Conservation (phyloP, 352 stramenopile genomes). For the Phytophthora meadii region DNA sequence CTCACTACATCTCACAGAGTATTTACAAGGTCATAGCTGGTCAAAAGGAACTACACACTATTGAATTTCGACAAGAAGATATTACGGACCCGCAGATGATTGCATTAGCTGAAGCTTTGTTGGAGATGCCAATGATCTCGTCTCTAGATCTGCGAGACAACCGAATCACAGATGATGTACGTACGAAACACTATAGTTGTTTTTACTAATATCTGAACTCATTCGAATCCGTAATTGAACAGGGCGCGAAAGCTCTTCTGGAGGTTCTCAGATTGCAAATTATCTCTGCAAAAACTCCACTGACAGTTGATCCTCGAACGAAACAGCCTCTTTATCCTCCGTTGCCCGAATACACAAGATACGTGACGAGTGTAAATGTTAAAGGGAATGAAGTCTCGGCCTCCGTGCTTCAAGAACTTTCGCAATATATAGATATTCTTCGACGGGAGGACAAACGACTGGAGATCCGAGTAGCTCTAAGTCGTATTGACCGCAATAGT, state of each 20-base stretch:
- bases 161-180: constrained; percentile 79
- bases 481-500: constrained; percentile 75
- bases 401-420: constrained; percentile 65
- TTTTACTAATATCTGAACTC: not conserved
- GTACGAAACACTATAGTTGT: not conserved
- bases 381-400: constrained; percentile 83
- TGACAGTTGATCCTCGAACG: constrained; percentile 55
- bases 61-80: constrained; percentile 84
- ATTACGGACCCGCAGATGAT: constrained; percentile 83
- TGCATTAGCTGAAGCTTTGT: constrained; percentile 74
- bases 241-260: constrained; percentile 75
- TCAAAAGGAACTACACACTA: constrained; percentile 74
- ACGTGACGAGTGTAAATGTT: constrained; percentile 76
- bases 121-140: constrained; percentile 83
- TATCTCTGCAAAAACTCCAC: constrained; percentile 69
- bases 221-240: not conserved
- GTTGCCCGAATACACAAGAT: constrained; percentile 68
- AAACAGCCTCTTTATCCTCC: constrained; percentile 53
- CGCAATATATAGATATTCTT: constrained; percentile 79
- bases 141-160: constrained; percentile 82
- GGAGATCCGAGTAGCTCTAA: constrained; percentile 74
- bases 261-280: constrained; percentile 85
- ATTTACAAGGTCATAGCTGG: constrained; percentile 89
- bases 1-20: constrained; percentile 41
- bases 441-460: constrained; percentile 80